Conservation (phyloP, 306 rosid genomes). For the Trifolium pratense region DNA sequence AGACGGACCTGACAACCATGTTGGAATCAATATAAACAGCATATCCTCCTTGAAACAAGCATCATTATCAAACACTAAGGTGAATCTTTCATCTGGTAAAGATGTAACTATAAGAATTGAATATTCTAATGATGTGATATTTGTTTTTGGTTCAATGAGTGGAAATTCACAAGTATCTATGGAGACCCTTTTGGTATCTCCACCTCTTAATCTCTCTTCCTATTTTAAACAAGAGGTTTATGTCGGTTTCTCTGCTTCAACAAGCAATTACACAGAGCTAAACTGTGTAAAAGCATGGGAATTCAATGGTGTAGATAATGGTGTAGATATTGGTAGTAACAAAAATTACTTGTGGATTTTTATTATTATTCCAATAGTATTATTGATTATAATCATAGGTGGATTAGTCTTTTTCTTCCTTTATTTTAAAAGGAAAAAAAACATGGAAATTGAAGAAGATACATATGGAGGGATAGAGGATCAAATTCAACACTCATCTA, state of each 20-base stretch:
- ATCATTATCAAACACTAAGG: conserved; percentile 19
- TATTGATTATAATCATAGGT: neutral
- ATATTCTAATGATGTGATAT: conserved; percentile 32
- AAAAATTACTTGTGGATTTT: conserved; percentile 51
- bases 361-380: conserved; percentile 39
- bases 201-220: conserved; percentile 46
- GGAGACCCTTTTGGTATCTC: conserved; percentile 44
- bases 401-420: conserved; percentile 35
- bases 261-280: conserved; percentile 54
- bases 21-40: conserved; percentile 68
- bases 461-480: conserved; percentile 60
- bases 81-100: conserved; percentile 39
- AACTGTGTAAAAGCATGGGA: conserved; percentile 70
- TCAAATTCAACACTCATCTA: conserved; percentile 57
- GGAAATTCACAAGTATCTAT: conserved; percentile 4
- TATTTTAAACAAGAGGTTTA: conserved; percentile 45
- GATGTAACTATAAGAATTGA: conserved; percentile 31
- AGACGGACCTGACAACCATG: conserved; percentile 63
- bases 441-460: conserved; percentile 41
- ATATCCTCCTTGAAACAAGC: conserved; percentile 49
- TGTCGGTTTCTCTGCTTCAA: conserved; percentile 76
- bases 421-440: conserved; percentile 31
- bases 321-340: conserved; percentile 8
- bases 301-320: conserved; percentile 43
- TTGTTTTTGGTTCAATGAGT: conserved; percentile 39